Evolutionary conservation across 2,329 filamentous ascomycete species (phyloP).

Genomic region (Thielaviopsis punctulata): DNA sequence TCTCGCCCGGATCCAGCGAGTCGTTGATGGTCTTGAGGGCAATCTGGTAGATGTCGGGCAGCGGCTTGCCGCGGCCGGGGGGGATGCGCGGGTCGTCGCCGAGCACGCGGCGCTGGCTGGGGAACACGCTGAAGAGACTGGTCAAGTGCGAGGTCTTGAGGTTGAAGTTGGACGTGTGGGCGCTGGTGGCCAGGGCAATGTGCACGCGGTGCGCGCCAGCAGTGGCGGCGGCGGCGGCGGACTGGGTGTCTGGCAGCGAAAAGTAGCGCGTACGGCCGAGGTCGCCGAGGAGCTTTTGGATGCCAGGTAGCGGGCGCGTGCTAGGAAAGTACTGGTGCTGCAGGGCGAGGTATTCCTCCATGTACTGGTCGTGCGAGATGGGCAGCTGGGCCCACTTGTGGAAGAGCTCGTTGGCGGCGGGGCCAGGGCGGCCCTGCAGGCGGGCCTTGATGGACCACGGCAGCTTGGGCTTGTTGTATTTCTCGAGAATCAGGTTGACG

Average conservation of each 20-base stretch:
- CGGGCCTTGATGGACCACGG: constrained; percentile 92
- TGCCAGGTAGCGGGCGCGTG: constrained; percentile 64
- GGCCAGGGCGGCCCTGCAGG: constrained; percentile 44
- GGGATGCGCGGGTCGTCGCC: constrained; percentile 72
- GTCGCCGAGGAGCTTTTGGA: constrained; percentile 46
- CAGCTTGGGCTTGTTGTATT: constrained; percentile 56
- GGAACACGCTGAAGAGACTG: constrained; percentile 48
- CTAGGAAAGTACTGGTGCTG: constrained; percentile 58
- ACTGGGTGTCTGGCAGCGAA: constrained; percentile 20
- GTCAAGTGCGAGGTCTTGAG: constrained; percentile 54
- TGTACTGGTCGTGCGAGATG: constrained; percentile 53
- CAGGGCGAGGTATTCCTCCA: constrained; percentile 37
- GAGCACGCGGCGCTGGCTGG: constrained; percentile 52
- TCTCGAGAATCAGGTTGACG: constrained; percentile 64
- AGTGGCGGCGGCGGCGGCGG: constrained; percentile 13
- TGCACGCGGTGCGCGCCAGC: constrained; percentile 34
- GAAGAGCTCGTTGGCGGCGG: constrained; percentile 36
- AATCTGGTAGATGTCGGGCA: constrained; percentile 85
- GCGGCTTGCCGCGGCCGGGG: constrained; percentile 72
- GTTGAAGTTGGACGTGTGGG: constrained; percentile 51
- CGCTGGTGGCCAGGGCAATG: constrained; percentile 75
- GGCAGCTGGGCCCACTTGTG: constrained; percentile 75
- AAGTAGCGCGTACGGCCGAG: constrained; percentile 38
- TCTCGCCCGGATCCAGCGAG: constrained; percentile 43
- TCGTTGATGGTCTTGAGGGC: constrained; percentile 75